Evolutionary conservation across 805 yeast genomes (phyloP).

Genomic region (Kazachstania africana): DNA sequence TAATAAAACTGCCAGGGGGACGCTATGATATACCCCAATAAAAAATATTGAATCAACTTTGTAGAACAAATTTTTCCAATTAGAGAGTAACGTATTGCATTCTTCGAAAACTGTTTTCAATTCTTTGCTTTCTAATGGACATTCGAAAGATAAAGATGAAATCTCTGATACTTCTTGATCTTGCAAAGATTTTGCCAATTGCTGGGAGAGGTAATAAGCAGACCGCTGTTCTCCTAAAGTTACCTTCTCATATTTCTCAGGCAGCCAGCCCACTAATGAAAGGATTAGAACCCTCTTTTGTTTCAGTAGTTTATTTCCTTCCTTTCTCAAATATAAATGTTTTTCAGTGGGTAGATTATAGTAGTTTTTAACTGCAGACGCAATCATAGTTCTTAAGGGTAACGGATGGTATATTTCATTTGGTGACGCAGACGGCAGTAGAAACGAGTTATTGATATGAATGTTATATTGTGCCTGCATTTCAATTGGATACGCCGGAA

Average conservation of each 20-base stretch:
- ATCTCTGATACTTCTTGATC: slow-evolving; percentile 16
- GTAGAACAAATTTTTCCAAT: slow-evolving; percentile 38
- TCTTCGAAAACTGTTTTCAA: slow-evolving; percentile 29
- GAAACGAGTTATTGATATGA: slow-evolving; percentile 17
- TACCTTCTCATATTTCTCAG: slow-evolving; percentile 22
- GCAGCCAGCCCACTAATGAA: slow-evolving; percentile 23
- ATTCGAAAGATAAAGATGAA: slow-evolving; percentile 25
- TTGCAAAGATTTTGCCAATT: slow-evolving; percentile 21
- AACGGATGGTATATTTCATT: slow-evolving; percentile 21
- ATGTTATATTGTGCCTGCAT: slow-evolving; percentile 12
- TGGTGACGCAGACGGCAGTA: slow-evolving; percentile 23
- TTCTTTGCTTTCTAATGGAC: slow-evolving; percentile 22
- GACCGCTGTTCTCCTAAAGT: slow-evolving; percentile 20
- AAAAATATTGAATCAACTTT: slow-evolving; percentile 39
- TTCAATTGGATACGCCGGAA: slow-evolving; percentile 14
- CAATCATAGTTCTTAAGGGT: slow-evolving; percentile 26
- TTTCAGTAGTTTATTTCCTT: slow-evolving; percentile 8
- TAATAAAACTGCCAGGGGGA: slow-evolving; percentile 37
- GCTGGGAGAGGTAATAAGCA: slow-evolving; percentile 19
- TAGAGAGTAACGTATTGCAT: slow-evolving; percentile 33
- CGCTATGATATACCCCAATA: slow-evolving; percentile 42
- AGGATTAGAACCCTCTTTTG: slow-evolving; percentile 21
- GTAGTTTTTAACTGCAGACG: slow-evolving; percentile 26
- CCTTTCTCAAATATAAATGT: slow-evolving; percentile 27
- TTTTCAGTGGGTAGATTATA: slow-evolving; percentile 28